Evolutionary conservation across 1,284 basidiomycete species (phyloP).

Genomic region (Chalciporus sp.): DNA sequence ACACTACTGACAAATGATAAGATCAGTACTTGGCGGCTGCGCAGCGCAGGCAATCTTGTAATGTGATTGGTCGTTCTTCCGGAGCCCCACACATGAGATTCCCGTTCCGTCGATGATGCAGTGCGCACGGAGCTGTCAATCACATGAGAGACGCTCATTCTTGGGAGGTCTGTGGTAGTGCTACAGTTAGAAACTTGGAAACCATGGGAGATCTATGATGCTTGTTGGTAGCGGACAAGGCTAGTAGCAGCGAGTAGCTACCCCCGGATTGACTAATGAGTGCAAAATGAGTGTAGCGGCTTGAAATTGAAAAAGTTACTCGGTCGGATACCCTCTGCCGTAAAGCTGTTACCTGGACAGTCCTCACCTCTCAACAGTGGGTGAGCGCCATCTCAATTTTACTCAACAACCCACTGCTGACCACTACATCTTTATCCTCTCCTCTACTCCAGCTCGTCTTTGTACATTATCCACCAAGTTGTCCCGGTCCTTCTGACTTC

Average conservation of each 20-base stretch:
- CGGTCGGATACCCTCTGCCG: background rate
- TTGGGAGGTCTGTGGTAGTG: background rate
- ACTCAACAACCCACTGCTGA: background rate
- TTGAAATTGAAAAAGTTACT: no score
- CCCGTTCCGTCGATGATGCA: no score
- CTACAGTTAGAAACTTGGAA: no score
- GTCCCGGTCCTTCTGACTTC: background rate
- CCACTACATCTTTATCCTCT: background rate
- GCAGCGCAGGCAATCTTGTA: no score
- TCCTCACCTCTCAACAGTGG: background rate
- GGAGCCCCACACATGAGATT: no score
- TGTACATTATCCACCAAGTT: slow-evolving; percentile 10
- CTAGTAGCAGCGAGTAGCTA: background rate
- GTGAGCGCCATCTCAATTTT: background rate
- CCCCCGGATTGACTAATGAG: background rate
- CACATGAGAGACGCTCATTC: no score
- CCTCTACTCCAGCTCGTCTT: background rate
- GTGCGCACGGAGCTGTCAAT: no score
- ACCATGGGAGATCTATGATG: background rate
- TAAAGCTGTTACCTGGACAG: background rate
- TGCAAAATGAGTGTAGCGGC: no score
- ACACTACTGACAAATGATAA: no score
- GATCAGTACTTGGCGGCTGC: no score
- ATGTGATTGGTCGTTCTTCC: no score
- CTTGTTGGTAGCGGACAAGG: background rate